These are phyloP conservation scores for Phyllostachys edulis DNA, from an alignment of 176 grass and related monocot species.

Conservation along the genomic window DNA sequence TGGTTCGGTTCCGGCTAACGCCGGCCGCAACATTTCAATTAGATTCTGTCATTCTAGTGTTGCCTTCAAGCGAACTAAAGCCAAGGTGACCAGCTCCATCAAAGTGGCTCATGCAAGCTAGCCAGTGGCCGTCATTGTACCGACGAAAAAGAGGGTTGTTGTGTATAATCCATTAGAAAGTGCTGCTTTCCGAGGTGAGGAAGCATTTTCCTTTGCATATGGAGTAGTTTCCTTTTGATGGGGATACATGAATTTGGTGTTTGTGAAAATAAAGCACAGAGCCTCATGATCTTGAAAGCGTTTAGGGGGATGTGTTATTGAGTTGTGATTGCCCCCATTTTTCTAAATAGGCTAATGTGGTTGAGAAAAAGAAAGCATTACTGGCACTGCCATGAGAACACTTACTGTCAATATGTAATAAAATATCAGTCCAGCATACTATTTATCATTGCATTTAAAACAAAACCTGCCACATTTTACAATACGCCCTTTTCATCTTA, in stretches of 20 bases:
- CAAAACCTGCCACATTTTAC: conserved; percentile 3
- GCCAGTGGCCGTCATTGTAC: not conserved
- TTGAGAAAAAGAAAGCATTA: not conserved
- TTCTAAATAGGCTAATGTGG: not conserved
- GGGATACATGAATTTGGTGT: not conserved
- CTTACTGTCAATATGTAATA: not conserved
- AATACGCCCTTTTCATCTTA: not conserved
- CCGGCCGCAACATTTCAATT: too few relatives aligned
- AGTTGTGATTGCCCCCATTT: not conserved
- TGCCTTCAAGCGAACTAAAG: not conserved
- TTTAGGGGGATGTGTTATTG: not conserved
- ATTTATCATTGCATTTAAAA: too few relatives aligned
- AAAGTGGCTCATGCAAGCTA: not conserved
- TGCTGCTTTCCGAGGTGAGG: not conserved
- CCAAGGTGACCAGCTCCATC: not conserved
- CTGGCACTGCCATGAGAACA: not conserved
- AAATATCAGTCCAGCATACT: too few relatives aligned
- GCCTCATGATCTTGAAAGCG: not conserved
- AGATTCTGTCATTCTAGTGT: not conserved
- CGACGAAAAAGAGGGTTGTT: not conserved
- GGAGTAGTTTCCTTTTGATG: not conserved
- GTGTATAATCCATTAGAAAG: not conserved
- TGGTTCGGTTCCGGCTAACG: too few relatives aligned
- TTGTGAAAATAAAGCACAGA: not conserved
- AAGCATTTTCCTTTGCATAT: not conserved